These are phyloP conservation scores for Leccinum pellstonianum DNA, from an alignment of 768 basidiomycete genomes.

Conservation along the genomic window DNA sequence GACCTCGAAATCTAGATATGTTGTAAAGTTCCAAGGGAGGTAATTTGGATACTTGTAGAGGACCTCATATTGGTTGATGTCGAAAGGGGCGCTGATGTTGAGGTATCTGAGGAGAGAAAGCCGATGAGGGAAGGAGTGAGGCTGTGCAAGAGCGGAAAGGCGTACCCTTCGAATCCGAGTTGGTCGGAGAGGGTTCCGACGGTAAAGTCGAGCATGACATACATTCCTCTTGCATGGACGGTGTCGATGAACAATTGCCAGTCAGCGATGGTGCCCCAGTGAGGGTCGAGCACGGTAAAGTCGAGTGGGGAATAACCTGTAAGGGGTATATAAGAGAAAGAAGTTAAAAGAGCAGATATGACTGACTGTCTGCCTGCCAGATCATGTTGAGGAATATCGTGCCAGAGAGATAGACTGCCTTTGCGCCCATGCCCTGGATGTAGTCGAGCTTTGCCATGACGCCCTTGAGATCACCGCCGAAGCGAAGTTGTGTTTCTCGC, in stretches of 20 bases:
- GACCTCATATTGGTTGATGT: constrained; percentile 66
- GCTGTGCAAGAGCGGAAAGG: constrained; percentile 10
- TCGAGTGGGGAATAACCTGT: constrained; percentile 89
- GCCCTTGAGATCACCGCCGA: constrained; percentile 86
- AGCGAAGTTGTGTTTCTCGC: constrained; percentile 85
- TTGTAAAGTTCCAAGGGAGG: constrained; percentile 81
- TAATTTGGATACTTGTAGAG: constrained; percentile 75
- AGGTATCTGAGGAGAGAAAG: constrained; percentile 45
- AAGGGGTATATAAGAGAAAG: not conserved
- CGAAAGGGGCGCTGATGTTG: constrained; percentile 81
- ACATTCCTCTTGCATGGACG: constrained; percentile 83
- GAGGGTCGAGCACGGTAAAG: constrained; percentile 87
- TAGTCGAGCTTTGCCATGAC: constrained; percentile 77
- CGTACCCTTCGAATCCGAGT: constrained; percentile 80
- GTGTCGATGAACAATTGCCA: constrained; percentile 76
- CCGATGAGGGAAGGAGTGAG: constrained; percentile 10
- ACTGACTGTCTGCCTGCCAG: constrained; percentile 95
- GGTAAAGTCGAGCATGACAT: constrained; percentile 91
- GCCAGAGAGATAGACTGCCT: constrained; percentile 86
- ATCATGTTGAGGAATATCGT: constrained; percentile 93
- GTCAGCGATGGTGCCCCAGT: constrained; percentile 83
- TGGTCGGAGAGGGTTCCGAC: constrained; percentile 91
- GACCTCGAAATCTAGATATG: constrained; percentile 82
- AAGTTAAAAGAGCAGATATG: not conserved
- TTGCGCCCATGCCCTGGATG: constrained; percentile 84